Evolutionary conservation across 2,329 filamentous ascomycete species (phyloP).

Genomic region (Paecilomyces niveus): DNA sequence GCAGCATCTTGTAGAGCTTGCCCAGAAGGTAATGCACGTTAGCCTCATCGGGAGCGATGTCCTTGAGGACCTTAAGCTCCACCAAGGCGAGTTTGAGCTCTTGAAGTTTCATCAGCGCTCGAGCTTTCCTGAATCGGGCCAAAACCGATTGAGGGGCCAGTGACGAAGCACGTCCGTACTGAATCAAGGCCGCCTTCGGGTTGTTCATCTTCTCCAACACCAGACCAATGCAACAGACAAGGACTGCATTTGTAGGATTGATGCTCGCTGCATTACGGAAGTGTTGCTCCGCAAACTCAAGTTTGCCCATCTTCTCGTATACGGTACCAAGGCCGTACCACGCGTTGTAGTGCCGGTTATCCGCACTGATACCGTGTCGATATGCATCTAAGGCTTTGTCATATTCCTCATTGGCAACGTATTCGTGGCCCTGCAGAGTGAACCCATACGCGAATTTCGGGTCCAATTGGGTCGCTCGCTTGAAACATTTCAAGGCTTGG

Average conservation of each 20-base stretch:
- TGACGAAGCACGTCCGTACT: slow-evolving; percentile 75
- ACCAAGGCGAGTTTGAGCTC: slow-evolving; percentile 63
- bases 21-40: slow-evolving; percentile 94
- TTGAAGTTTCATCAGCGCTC: slow-evolving; percentile 71
- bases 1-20: slow-evolving; percentile 51
- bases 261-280: slow-evolving; percentile 82
- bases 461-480: slow-evolving; percentile 83
- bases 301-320: slow-evolving; percentile 84
- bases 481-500: slow-evolving; percentile 90
- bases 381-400: slow-evolving; percentile 89
- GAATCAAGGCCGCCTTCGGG: slow-evolving; percentile 66
- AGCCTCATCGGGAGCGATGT: slow-evolving; percentile 86
- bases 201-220: slow-evolving; percentile 86
- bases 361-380: slow-evolving; percentile 74
- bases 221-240: slow-evolving; percentile 86
- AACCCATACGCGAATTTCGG: slow-evolving; percentile 91
- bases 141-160: slow-evolving; percentile 74
- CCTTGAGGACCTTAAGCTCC: slow-evolving; percentile 82
- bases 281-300: slow-evolving; percentile 84
- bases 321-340: slow-evolving; percentile 84
- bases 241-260: slow-evolving; percentile 87
- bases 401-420: slow-evolving; percentile 92
- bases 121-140: slow-evolving; percentile 87
- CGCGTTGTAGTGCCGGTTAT: slow-evolving; percentile 92
- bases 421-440: slow-evolving; percentile 91